Percentiles rank a stretch among this genome's conserved stretches.
Evolutionary conservation across 768 basidiomycete species (phyloP).

Genomic region (Lentinus tigrinus): DNA sequence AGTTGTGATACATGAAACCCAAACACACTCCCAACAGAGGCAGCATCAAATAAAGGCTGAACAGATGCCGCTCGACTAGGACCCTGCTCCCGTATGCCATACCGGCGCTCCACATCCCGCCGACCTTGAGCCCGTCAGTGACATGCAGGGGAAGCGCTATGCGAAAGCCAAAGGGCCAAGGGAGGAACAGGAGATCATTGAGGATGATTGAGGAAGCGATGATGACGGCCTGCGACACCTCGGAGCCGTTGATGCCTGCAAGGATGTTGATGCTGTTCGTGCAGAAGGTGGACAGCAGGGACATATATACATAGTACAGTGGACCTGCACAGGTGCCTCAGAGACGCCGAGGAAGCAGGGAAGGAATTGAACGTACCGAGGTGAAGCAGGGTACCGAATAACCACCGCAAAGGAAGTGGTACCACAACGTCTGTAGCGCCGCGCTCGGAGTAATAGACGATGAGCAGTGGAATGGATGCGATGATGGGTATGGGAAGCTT

Average conservation of each 20-base stretch:
- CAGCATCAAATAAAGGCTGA: slow-evolving; percentile 96
- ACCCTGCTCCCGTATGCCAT: slow-evolving; percentile 85
- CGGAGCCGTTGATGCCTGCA: slow-evolving; percentile 95
- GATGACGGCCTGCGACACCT: slow-evolving; percentile 89
- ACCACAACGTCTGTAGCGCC: slow-evolving; percentile 94
- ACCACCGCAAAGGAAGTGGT: slow-evolving; percentile 72
- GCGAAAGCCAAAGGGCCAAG: slow-evolving; percentile 75
- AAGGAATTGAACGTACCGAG: slow-evolving; percentile 56
- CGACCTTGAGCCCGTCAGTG: slow-evolving; percentile 65
- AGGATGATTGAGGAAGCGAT: slow-evolving; percentile 88
- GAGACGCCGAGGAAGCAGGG: background rate
- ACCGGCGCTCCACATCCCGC: slow-evolving; percentile 79
- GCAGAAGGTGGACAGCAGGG: slow-evolving; percentile 90
- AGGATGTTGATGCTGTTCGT: slow-evolving; percentile 99
- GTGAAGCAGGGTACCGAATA: slow-evolving; percentile 80
- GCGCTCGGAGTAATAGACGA: slow-evolving; percentile 94
- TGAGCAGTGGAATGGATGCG: slow-evolving; percentile 89
- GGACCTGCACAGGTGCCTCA: slow-evolving; percentile 56
- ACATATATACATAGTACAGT: slow-evolving; percentile 96
- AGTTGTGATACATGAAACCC: slow-evolving; percentile 94
- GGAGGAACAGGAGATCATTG: slow-evolving; percentile 94
- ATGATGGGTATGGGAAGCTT: slow-evolving; percentile 97
- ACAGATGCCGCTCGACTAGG: slow-evolving; percentile 89
- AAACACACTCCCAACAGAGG: slow-evolving; percentile 88
- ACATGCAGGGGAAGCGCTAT: slow-evolving; percentile 72